phyloP scores from a whole-genome alignment of 352 stramenopile species.

The Phytophthora hybrid region DNA sequence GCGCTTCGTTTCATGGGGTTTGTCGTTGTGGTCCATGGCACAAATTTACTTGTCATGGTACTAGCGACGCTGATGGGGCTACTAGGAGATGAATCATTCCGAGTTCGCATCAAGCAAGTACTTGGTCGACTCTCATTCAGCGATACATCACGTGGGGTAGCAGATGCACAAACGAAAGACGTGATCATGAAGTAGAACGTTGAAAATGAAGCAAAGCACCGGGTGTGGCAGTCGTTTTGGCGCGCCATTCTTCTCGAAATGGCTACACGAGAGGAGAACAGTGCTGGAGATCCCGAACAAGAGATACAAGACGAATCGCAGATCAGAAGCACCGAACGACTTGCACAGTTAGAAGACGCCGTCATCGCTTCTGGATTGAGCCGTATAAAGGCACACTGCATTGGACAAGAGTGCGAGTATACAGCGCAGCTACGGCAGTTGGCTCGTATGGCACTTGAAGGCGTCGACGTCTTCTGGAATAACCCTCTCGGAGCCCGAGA shows the following conservation, averaged over 20 bases:
- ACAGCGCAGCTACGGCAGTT: neutral
- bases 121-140: neutral
- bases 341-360: neutral
- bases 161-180: neutral
- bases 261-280: neutral
- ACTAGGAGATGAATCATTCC: neutral
- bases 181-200: conserved; percentile 1
- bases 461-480: neutral
- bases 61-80: neutral
- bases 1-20: neutral
- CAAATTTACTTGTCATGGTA: neutral
- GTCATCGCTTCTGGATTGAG: neutral
- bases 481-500: neutral
- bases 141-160: neutral
- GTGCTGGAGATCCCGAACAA: no score
- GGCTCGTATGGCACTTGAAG: neutral
- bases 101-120: neutral
- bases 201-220: neutral
- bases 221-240: neutral
- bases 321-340: neutral
- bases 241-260: neutral
- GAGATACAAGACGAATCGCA: neutral
- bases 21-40: neutral
- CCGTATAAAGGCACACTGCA: neutral
- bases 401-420: neutral